phyloP scores from a whole-genome alignment of 768 basidiomycete genomes.

The Chalciporus chontae region DNA sequence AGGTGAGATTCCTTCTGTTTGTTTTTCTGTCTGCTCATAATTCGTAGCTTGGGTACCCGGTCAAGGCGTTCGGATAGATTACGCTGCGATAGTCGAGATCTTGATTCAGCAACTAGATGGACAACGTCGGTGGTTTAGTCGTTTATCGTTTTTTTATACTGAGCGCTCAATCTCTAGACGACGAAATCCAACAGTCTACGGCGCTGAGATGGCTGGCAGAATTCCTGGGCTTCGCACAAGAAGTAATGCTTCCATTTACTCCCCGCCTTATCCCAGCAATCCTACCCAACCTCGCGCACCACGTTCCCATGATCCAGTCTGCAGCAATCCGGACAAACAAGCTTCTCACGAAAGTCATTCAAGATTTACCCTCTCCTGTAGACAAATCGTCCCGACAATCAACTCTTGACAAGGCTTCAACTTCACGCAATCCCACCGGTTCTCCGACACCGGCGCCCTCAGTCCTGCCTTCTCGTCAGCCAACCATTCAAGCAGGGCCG shows the following conservation, averaged over 20 bases:
- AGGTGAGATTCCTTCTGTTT: conserved; percentile 37
- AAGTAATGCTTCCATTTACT: conserved; percentile 92
- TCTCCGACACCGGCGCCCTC: conserved; percentile 56
- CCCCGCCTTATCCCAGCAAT: conserved; percentile 91
- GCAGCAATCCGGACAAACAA: conserved; percentile 87
- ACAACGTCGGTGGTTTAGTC: conserved; percentile 57
- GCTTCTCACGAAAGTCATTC: conserved; percentile 79
- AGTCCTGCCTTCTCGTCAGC: conserved; percentile 46
- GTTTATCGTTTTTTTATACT: conserved; percentile 2
- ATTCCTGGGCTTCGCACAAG: conserved; percentile 81
- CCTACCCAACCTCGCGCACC: conserved; percentile 91
- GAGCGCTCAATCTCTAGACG: conserved; percentile 43
- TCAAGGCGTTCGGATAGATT: conserved; percentile 89
- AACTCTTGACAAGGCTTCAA: conserved; percentile 27
- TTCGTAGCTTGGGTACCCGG: conserved; percentile 82
- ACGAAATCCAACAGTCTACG: conserved; percentile 92
- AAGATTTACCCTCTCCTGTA: conserved; percentile 72
- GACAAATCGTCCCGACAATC: conserved; percentile 36
- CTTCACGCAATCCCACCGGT: conserved; percentile 38
- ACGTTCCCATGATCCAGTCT: conserved; percentile 82
- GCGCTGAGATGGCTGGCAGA: conserved; percentile 93
- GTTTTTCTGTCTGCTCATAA: conserved; percentile 4
- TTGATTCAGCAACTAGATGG: conserved; percentile 80
- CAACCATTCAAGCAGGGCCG: conserved; percentile 39
- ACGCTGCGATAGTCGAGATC: conserved; percentile 90